Evolutionary conservation across 352 stramenopile genomes (phyloP).

Genomic region (Pythium volutum): DNA sequence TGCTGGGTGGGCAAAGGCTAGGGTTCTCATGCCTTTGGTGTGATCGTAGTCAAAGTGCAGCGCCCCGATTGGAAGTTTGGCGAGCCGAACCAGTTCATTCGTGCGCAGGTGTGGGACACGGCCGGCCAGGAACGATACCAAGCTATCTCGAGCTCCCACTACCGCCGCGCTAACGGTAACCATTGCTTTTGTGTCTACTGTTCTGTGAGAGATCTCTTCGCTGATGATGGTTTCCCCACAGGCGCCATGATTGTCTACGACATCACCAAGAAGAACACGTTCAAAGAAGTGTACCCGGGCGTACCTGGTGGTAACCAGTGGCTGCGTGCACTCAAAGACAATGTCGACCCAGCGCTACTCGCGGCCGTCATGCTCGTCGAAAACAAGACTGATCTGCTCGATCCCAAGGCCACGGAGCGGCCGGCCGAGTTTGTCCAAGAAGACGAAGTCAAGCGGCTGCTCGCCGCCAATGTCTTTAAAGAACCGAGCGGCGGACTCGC

Average conservation of each 20-base stretch:
- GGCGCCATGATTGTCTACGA: conserved; percentile 71
- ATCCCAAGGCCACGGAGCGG: conserved; percentile 31
- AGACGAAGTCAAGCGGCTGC: conserved; percentile 42
- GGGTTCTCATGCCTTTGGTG: background rate
- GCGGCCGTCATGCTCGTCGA: conserved; percentile 66
- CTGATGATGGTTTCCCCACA: conserved; percentile 8
- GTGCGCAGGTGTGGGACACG: conserved; percentile 70
- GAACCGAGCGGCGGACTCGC: conserved; percentile 43
- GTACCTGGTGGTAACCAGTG: conserved; percentile 49
- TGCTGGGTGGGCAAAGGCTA: too few species aligned
- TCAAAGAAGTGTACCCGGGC: conserved; percentile 63
- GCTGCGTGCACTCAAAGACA: conserved; percentile 62
- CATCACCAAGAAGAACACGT: conserved; percentile 54
- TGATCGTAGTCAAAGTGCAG: conserved; percentile 52
- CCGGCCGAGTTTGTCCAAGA: conserved; percentile 45
- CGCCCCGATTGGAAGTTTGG: conserved; percentile 69
- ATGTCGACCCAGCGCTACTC: conserved; percentile 47
- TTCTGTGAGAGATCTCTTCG: background rate
- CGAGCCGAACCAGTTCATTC: conserved; percentile 61
- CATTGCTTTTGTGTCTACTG: background rate
- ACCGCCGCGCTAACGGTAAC: conserved; percentile 54
- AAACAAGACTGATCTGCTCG: conserved; percentile 68
- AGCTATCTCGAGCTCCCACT: conserved; percentile 72
- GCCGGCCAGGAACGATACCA: conserved; percentile 69
- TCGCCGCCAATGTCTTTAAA: conserved; percentile 46